Percentiles rank a stretch among this genome's conserved stretches.
These are phyloP conservation scores for Penicillium cosmopolitanum DNA, from an alignment of 495 filamentous ascomycete genomes.

Conservation along the genomic window DNA sequence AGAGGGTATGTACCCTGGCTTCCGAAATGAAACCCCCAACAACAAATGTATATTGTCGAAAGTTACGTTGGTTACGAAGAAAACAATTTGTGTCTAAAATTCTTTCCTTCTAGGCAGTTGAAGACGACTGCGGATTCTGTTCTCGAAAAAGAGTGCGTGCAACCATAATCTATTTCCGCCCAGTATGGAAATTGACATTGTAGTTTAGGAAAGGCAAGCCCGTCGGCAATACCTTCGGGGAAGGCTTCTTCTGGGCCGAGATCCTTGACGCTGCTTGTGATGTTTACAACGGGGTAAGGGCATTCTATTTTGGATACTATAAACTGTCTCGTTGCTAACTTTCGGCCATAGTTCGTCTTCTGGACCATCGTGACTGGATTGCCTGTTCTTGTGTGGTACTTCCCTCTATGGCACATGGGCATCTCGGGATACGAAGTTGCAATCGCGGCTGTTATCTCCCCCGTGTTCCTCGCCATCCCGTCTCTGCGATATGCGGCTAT, in stretches of 20 bases:
- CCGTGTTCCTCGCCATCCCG: constrained; percentile 75
- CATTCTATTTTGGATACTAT: neutral
- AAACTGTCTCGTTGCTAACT: constrained; percentile 12
- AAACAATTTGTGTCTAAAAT: constrained; percentile 52
- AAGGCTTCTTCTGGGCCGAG: constrained; percentile 72
- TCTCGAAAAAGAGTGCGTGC: constrained; percentile 84
- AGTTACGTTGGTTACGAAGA: constrained; percentile 37
- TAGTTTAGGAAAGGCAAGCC: constrained; percentile 74
- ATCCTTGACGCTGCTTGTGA: constrained; percentile 83
- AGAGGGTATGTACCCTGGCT: constrained; percentile 99
- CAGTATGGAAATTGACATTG: constrained; percentile 37
- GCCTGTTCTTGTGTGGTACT: constrained; percentile 92
- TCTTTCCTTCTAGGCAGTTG: constrained; percentile 50
- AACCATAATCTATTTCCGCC: constrained; percentile 21
- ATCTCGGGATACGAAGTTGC: constrained; percentile 95
- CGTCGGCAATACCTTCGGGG: constrained; percentile 68
- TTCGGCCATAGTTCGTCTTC: constrained; percentile 76
- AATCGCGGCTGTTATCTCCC: constrained; percentile 82
- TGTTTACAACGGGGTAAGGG: constrained; percentile 86
- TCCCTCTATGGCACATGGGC: constrained; percentile 99
- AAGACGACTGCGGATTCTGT: constrained; percentile 72
- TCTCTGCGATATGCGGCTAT: constrained; percentile 68
- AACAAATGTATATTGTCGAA: constrained; percentile 56
- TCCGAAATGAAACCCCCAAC: constrained; percentile 71
- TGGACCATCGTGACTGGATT: constrained; percentile 93